Evolutionary conservation across 2,329 filamentous ascomycete genomes (phyloP).

Genomic region (Pyricularia pennisetigena): DNA sequence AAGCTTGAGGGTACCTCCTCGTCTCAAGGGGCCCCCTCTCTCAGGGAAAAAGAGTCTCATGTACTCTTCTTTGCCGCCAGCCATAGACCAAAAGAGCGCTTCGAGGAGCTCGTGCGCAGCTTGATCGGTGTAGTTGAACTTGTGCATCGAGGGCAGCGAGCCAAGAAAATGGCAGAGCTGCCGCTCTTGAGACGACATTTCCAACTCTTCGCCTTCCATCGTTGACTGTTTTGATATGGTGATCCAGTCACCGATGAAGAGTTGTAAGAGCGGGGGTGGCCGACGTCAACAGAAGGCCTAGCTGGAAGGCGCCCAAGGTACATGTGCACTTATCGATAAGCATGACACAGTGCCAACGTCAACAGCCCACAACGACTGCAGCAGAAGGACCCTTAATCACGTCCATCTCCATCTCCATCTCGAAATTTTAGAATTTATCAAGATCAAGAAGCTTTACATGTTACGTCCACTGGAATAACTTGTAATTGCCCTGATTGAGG

Average conservation of each 20-base stretch:
- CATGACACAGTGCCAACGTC: background rate
- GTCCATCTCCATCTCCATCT: background rate
- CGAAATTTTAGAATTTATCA: too few relatives aligned
- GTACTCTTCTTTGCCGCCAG: conserved; percentile 63
- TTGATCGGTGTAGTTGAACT: conserved; percentile 64
- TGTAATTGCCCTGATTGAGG: background rate
- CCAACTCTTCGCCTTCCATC: background rate
- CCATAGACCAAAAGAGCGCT: conserved; percentile 80
- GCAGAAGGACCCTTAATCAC: background rate
- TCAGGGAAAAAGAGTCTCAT: conserved; percentile 74
- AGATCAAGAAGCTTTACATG: background rate
- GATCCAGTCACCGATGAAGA: background rate
- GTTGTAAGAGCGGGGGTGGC: background rate
- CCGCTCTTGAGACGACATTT: conserved; percentile 60
- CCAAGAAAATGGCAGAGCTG: conserved; percentile 77
- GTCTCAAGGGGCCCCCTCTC: conserved; percentile 48
- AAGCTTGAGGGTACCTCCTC: conserved; percentile 60
- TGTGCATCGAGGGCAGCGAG: conserved; percentile 62
- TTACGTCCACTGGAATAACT: background rate
- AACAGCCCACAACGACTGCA: background rate
- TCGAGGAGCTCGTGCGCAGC: conserved; percentile 65
- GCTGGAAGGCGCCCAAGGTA: background rate
- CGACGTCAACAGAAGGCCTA: background rate
- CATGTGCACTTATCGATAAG: background rate
- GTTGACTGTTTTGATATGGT: background rate